A percentile compares a stretch with the other conserved stretches of the same genome.
Evolutionary conservation across 139 green algal genomes (phyloP).

Genomic region (Astrephomene gubernaculifera): DNA sequence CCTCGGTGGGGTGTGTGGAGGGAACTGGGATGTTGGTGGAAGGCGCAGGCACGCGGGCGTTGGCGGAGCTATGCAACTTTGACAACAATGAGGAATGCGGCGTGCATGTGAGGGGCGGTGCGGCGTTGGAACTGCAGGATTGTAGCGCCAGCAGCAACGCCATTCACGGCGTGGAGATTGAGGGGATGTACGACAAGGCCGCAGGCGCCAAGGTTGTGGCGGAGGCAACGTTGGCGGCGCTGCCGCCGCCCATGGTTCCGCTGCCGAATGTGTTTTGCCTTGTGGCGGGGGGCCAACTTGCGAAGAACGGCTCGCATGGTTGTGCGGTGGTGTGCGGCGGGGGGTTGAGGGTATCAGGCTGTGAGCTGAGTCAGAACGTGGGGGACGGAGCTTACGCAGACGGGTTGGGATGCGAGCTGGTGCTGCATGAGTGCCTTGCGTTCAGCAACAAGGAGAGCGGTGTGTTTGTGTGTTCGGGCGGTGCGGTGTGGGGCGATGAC

Average conservation of each 20-base stretch:
- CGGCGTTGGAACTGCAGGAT: neutral
- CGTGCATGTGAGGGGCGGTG: constrained; percentile 4
- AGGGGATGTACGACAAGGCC: neutral
- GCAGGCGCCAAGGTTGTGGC: neutral
- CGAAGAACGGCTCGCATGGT: constrained; percentile 20
- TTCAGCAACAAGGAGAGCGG: constrained; percentile 19
- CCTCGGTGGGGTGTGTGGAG: neutral
- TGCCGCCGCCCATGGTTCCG: neutral
- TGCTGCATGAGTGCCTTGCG: neutral
- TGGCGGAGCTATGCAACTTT: constrained; percentile 15
- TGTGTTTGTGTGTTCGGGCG: constrained; percentile 20
- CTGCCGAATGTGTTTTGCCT: neutral
- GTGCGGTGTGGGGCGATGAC: neutral
- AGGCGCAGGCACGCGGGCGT: neutral
- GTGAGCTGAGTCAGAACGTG: constrained; percentile 37
- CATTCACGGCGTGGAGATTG: neutral
- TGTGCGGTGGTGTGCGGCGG: neutral
- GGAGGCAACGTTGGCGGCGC: neutral
- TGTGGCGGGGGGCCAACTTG: constrained; percentile 13
- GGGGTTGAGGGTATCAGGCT: neutral
- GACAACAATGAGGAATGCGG: constrained; percentile 15
- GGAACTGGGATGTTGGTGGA: neutral
- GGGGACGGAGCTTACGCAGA: constrained; percentile 15
- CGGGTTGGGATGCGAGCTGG: constrained; percentile 13
- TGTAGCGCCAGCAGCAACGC: constrained; percentile 17